Conservation (phyloP, 2,329 filamentous ascomycete genomes). For the Fusarium subtropicale region DNA sequence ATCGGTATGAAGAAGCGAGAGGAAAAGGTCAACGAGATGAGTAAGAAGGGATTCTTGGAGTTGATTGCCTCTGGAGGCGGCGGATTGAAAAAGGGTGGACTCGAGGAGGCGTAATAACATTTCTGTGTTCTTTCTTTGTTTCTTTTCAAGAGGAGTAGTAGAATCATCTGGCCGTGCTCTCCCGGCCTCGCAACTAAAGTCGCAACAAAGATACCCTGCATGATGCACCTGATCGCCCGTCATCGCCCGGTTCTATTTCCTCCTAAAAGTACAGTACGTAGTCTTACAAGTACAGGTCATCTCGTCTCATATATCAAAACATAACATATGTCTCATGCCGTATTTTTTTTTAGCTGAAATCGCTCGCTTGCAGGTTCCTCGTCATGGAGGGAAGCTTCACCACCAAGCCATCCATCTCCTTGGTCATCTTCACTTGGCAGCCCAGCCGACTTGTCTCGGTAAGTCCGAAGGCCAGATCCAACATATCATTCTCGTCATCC, state of each 20-base stretch:
- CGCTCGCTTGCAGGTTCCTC: conserved; percentile 92
- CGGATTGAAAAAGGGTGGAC: conserved; percentile 66
- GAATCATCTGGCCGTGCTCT: conserved; percentile 46
- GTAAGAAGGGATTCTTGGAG: conserved; percentile 95
- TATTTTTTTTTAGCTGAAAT: conserved; percentile 69
- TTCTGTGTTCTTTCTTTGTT: conserved; percentile 31
- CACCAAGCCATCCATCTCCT: conserved; percentile 86
- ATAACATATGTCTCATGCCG: conserved; percentile 24
- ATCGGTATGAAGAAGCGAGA: conserved; percentile 84
- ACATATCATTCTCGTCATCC: conserved; percentile 89
- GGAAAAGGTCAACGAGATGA: conserved; percentile 94
- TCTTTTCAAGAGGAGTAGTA: conserved; percentile 47
- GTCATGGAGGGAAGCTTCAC: conserved; percentile 94
- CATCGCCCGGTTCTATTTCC: conserved; percentile 41
- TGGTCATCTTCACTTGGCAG: conserved; percentile 92
- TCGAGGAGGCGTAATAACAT: conserved; percentile 65
- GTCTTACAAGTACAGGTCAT: conserved; percentile 47
- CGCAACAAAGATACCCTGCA: conserved; percentile 49
- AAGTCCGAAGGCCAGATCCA: conserved; percentile 89
- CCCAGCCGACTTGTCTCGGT: conserved; percentile 87
- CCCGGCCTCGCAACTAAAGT: conserved; percentile 45
- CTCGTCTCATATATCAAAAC: conserved; percentile 33
- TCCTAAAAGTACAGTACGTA: conserved; percentile 39
- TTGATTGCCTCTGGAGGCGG: conserved; percentile 78
- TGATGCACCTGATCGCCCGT: conserved; percentile 44